Conservation (phyloP, 148 eudicot species). For the Drosera capensis region DNA sequence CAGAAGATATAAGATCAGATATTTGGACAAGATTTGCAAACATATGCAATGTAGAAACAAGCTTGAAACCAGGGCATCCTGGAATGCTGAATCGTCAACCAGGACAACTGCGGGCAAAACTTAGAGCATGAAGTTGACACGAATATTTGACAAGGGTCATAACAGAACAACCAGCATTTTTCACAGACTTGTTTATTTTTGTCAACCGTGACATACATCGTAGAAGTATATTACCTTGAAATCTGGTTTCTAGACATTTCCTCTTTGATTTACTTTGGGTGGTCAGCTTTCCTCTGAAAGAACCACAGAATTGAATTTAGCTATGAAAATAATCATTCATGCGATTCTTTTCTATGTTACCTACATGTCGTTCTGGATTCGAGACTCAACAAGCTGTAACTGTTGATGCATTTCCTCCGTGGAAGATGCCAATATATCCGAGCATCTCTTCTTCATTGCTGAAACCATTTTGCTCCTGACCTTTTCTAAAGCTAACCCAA, state of each 20-base stretch:
- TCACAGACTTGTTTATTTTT: too few relatives aligned
- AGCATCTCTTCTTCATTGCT: conserved; percentile 48
- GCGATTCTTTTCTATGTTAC: conserved; percentile 15
- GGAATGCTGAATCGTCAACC: background rate
- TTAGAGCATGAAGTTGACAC: too few relatives aligned
- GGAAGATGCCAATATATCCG: conserved; percentile 52
- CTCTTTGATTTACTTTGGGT: conserved; percentile 39
- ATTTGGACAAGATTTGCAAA: background rate
- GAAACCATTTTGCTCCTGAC: conserved; percentile 53
- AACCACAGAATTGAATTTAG: conserved; percentile 11
- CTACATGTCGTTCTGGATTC: conserved; percentile 61
- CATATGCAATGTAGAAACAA: background rate
- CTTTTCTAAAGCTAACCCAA: conserved; percentile 52
- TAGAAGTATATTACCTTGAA: conserved; percentile 47
- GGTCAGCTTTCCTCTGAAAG: conserved; percentile 62
- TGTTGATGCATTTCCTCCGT: conserved; percentile 49
- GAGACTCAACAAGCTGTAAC: conserved; percentile 58
- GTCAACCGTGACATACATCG: too few relatives aligned
- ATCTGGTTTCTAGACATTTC: conserved; percentile 47
- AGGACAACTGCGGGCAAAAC: too few relatives aligned
- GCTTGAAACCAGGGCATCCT: background rate
- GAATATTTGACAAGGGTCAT: background rate
- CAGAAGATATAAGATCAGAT: background rate
- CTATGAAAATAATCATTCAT: conserved; percentile 1
- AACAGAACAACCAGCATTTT: background rate